phyloP scores from a whole-genome alignment of 345 rosid genomes.

The Eucalyptus urophylla region DNA sequence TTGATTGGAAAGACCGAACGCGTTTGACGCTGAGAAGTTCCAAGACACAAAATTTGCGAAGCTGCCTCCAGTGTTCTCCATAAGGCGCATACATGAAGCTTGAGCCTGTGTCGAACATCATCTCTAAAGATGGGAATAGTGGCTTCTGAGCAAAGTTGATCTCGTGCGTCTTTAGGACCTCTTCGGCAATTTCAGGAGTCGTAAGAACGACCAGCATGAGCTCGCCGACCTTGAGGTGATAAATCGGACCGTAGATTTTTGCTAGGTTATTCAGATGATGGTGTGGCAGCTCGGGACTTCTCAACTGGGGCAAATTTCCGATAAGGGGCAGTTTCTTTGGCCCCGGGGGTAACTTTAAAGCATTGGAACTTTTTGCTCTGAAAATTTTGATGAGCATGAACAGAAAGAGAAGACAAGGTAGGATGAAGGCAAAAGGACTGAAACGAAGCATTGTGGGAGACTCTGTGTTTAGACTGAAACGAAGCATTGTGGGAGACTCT shows the following conservation, averaged over 20 bases:
- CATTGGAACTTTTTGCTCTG: neutral
- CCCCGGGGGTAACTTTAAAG: neutral
- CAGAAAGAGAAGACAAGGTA: neutral
- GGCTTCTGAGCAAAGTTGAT: neutral
- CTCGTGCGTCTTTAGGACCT: neutral
- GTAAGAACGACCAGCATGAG: neutral
- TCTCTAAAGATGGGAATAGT: neutral
- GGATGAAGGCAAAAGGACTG: neutral
- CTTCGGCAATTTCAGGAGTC: neutral
- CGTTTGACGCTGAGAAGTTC: neutral
- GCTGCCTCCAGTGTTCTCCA: neutral
- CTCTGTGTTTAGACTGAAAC: neutral
- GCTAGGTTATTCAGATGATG: neutral
- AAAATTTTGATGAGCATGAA: neutral
- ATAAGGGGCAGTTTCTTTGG: neutral
- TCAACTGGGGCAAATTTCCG: neutral
- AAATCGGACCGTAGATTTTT: neutral
- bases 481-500: neutral
- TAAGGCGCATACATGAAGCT: neutral
- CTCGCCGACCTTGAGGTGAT: neutral
- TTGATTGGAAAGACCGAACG: neutral
- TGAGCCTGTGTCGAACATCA: neutral
- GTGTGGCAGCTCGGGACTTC: neutral
- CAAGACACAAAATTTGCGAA: neutral
- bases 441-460: neutral